Evolutionary conservation across 2,329 filamentous ascomycete genomes (phyloP), one percentile per base, ranked within the genome.

Genomic region (Fulvia fulva): DNA sequence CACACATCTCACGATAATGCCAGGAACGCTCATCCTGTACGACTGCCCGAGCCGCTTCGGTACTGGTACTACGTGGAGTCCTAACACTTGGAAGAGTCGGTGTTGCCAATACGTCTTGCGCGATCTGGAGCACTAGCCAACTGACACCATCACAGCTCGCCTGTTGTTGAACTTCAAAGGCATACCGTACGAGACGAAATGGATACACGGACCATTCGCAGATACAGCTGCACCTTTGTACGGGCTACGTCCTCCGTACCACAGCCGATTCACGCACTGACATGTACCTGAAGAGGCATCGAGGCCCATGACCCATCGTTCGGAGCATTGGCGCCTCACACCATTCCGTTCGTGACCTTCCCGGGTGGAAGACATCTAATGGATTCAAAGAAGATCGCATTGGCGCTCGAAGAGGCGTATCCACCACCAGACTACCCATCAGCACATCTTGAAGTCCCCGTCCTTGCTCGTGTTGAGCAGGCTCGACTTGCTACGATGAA

Each of bases 121-220:
- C 19, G 11, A 7, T n/a, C 4, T 22, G 7, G 22, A 11, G 16
- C 45, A 23, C 14, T 34, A 34, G 30, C 16, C 6, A 14, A 26
- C 19, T 47, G 14, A 47, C 5, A 47, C 19, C 21, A 7, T 22
- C 45, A 14, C 21, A 47, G 45, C 47, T 14, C 41, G 41, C 19
- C 14, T 45, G 41, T 23, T 45, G 2, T 72, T 90, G 41, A 89
- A 88, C 73, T 87, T 80, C 74, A 90, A 90, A 69, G 77, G 77
- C 1, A 71, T 89, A 14, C 78, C 83, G 47, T 89, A 89, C 74
- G 79, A 81, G 68, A 89, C 86, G 0, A 77, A 85, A 77, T 89
- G 85, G 84, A 74, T 74, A 3, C 41, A 45, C 41, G 41, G 4
- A 9, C 41, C 41, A 21, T 45, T 45, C 41, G 41, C 3, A 11